phyloP scores from a whole-genome alignment of 345 rosid genomes.

The Gossypium ekmanianum region DNA sequence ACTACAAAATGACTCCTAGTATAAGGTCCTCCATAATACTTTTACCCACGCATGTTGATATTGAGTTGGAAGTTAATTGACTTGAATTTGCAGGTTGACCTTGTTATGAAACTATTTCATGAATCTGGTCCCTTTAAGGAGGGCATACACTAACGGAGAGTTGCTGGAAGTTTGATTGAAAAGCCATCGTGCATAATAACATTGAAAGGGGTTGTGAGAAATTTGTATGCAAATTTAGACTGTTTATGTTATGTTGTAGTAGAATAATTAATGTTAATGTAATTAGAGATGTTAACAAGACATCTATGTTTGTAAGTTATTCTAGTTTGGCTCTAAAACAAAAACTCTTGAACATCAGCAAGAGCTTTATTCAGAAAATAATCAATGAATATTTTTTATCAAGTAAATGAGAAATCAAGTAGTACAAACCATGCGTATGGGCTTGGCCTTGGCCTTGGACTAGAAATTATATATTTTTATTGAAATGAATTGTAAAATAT shows the following conservation, averaged over 20 bases:
- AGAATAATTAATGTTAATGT: not conserved
- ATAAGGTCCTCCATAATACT: no score
- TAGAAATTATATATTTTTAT: no score
- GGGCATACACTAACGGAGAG: constrained; percentile 22
- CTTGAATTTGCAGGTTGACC: constrained; percentile 46
- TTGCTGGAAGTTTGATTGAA: not conserved
- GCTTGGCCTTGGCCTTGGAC: no score
- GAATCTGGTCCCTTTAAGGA: constrained; percentile 90
- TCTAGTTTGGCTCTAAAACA: no score
- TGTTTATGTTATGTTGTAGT: not conserved
- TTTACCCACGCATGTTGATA: no score
- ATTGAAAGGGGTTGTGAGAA: not conserved
- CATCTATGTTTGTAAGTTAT: not conserved
- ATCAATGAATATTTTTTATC: no score
- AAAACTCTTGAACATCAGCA: no score
- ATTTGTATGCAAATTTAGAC: not conserved
- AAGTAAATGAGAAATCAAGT: no score
- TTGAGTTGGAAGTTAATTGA: not conserved
- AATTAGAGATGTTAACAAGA: not conserved
- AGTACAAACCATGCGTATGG: no score
- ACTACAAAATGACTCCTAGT: no score
- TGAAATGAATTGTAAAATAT: no score
- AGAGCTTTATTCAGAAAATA: no score
- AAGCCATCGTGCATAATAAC: not conserved
- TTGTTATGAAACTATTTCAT: constrained; percentile 59